These are phyloP conservation scores for Exserohilum rostratum DNA, from an alignment of 2,329 filamentous ascomycete genomes.

Conservation along the genomic window DNA sequence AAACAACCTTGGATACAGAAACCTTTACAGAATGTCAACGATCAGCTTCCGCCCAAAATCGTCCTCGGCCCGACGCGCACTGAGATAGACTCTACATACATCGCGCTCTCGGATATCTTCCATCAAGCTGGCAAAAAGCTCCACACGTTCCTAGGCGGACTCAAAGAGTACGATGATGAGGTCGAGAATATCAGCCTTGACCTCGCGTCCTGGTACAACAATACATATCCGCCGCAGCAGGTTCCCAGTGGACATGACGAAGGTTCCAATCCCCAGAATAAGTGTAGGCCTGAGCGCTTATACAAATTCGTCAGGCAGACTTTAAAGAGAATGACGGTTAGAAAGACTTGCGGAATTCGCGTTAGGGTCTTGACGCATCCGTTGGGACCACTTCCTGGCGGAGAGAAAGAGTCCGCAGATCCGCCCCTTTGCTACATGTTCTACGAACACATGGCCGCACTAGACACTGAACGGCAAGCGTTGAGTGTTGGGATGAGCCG, in stretches of 20 bases:
- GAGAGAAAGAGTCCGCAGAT: neutral
- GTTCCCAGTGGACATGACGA: neutral
- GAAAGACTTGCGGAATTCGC: neutral
- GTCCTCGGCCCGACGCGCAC: neutral
- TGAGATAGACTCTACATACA: neutral
- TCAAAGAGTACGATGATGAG: neutral
- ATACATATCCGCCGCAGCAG: neutral
- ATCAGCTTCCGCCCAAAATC: neutral
- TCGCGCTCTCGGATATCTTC: neutral
- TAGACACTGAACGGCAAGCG: neutral
- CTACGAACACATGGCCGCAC: neutral
- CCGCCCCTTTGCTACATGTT: neutral
- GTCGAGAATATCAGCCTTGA: neutral
- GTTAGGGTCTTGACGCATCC: neutral
- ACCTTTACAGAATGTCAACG: neutral
- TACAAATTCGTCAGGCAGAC: neutral
- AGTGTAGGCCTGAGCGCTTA: neutral
- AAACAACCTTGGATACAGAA: neutral
- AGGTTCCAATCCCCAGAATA: neutral
- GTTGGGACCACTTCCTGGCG: neutral
- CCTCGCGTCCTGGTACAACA: constrained; percentile 1
- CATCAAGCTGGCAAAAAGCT: neutral
- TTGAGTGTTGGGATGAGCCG: too few species aligned
- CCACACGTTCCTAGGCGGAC: neutral
- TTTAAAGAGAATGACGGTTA: neutral